Conservation (phyloP, 768 basidiomycete species). For the Calvatia gigantea region DNA sequence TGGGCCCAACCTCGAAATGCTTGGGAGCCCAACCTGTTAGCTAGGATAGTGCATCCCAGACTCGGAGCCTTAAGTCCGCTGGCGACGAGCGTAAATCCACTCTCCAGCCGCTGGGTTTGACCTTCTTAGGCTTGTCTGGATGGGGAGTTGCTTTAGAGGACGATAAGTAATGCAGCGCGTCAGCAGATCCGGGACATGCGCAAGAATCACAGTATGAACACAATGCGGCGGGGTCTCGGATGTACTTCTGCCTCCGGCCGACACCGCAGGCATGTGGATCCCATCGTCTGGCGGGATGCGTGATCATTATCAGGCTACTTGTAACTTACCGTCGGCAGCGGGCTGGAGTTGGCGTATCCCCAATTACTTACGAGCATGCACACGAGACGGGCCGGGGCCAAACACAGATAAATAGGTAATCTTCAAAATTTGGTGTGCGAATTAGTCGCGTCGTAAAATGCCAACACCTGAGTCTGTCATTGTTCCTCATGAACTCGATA, state of each 20-base stretch:
- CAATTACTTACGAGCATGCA: background rate
- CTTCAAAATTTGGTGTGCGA: constrained; percentile 4
- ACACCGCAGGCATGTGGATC: background rate
- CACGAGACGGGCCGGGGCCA: constrained; percentile 1
- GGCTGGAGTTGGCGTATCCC: background rate
- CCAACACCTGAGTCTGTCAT: background rate
- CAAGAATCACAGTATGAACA: background rate
- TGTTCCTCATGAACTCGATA: constrained; percentile 34
- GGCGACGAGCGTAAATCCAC: no score
- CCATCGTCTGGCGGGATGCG: no score
- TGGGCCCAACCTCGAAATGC: no score
- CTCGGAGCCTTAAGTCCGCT: no score
- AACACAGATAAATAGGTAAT: constrained; percentile 13
- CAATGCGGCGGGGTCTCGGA: background rate
- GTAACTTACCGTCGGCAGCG: background rate
- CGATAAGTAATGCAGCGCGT: background rate
- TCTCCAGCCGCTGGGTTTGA: no score
- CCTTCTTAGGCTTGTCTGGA: background rate
- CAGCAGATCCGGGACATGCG: background rate
- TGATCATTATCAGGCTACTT: no score
- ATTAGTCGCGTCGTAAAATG: constrained; percentile 3
- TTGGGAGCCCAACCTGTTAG: no score
- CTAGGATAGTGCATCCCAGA: no score
- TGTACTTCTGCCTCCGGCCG: background rate
- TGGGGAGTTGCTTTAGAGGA: background rate